These are phyloP conservation scores for Penium margaritaceum DNA, from an alignment of 139 green algal genomes.

Conservation along the genomic window DNA sequence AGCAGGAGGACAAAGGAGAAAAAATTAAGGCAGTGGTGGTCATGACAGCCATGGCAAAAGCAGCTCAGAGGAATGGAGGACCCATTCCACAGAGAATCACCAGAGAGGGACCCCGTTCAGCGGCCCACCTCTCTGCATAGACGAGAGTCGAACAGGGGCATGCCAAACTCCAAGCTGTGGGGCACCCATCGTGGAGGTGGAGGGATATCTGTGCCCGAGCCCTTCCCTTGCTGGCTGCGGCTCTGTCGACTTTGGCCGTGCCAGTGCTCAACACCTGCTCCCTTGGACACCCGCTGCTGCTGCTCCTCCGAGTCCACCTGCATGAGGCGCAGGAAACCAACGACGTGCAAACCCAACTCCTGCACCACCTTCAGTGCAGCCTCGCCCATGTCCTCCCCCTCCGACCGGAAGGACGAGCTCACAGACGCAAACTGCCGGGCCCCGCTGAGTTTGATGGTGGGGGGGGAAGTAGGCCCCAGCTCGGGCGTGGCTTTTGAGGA, in stretches of 20 bases:
- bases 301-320: background rate
- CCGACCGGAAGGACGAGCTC: no score
- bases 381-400: background rate
- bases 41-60: no score
- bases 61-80: no score
- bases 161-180: slow-evolving; percentile 60
- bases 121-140: slow-evolving; percentile 70
- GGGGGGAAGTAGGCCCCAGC: no score
- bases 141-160: slow-evolving; percentile 61
- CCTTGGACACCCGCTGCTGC: background rate
- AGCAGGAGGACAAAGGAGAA: no score
- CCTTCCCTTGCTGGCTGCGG: background rate
- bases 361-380: slow-evolving; percentile 7
- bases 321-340: slow-evolving; percentile 6
- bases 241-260: background rate
- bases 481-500: no score
- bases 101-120: no score
- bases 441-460: no score
- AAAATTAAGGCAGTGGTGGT: no score
- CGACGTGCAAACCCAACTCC: slow-evolving; percentile 16
- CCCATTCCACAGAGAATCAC: no score
- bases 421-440: no score
- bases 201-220: no score
- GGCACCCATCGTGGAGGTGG: slow-evolving; percentile 73
- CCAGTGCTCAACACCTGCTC: background rate